A percentile compares a stretch with the other conserved stretches of the same genome.
phyloP scores from a whole-genome alignment of 2,329 filamentous ascomycete species.

The Phoma sp. region DNA sequence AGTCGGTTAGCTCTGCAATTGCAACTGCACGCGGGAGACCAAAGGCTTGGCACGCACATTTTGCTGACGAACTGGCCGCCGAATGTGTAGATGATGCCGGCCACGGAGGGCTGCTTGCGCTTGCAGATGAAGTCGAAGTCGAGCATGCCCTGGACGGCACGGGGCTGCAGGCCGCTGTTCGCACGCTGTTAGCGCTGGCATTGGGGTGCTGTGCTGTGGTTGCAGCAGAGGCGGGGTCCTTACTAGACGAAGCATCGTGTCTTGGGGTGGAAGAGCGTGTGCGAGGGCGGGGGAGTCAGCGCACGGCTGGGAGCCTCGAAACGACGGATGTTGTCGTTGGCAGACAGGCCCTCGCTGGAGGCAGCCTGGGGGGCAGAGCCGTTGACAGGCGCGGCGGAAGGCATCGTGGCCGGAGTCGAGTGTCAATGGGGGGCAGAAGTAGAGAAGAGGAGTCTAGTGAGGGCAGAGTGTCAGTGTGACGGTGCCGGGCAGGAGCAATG shows the following conservation, averaged over 20 bases:
- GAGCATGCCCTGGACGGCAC: conserved; percentile 71
- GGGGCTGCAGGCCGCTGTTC: conserved; percentile 86
- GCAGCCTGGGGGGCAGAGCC: conserved; percentile 42
- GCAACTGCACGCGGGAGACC: conserved; percentile 6
- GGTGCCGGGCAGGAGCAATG: conserved; percentile 1
- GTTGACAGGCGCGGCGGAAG: conserved; percentile 50
- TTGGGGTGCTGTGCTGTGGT: conserved; percentile 7
- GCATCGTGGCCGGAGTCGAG: conserved; percentile 51
- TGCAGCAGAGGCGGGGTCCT: conserved; percentile 45
- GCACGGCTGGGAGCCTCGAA: conserved; percentile 93
- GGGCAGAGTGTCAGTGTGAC: conserved; percentile 25
- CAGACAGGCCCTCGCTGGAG: conserved; percentile 62
- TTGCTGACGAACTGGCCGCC: conserved; percentile 99
- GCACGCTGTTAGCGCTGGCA: conserved; percentile 32
- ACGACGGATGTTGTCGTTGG: conserved; percentile 98
- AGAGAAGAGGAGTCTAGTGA: conserved; percentile 13
- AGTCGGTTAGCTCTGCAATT: conserved; percentile 26
- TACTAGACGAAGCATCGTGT: conserved; percentile 99
- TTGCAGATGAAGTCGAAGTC: conserved; percentile 99
- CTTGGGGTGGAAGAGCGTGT: conserved; percentile 98
- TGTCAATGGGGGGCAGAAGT: conserved; percentile 25
- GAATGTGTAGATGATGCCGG: conserved; percentile 99
- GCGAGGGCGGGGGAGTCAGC: conserved; percentile 83
- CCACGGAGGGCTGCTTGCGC: conserved; percentile 92
- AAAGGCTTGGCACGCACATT: conserved; percentile 68